Base-by-base conservation (phyloP, 345 rosid species). In the Aquilaria yunnanensis region DNA sequence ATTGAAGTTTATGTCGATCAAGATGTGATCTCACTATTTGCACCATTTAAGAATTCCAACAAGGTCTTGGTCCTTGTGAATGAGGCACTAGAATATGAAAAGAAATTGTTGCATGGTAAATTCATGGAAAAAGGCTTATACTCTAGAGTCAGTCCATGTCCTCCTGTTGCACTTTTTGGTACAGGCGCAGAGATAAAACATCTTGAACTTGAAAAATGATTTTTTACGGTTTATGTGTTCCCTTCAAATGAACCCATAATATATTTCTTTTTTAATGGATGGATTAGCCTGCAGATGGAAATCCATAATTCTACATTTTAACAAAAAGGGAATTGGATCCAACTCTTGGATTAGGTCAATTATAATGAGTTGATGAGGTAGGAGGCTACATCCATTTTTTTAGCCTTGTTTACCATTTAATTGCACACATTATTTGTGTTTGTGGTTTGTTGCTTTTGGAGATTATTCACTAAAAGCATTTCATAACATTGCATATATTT, bases 181-280 rank as follows among this genome's bases (percentile, higher is more conserved):
- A 71, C 92, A 67, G 95, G 95, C 72, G 95, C 88, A 47, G 85
- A 77, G 75, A 83, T 90, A 69, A 85, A 77, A 77, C 95, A 90
- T 80, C 76, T 87, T 67, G 95, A 90, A 77, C 84, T 87, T 62
- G 80, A 79, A 53, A 82, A 74, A 60, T 80, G 81, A 61, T 80
- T 52, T 75, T 72, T 90, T 61, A 80, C 85, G 34, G 80, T 87
- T 16, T 84, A 90, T 70, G 81, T 90, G 58, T 54, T 43, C 65
- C 76, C 72, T 73, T 72, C 89, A 10, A 72, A 73, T 70, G 65
- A 23, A 23, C 23, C 23, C 23, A 0, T 23, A 23, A 23, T 23
- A 23, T 23, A 23, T 23, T 23, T 23, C 23, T 23, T 23, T 23
- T 23, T 23, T 23, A 23, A 23, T 23, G 23, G 23, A 23, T 23